Evolutionary conservation across 176 grass and related monocot genomes (phyloP), one percentile per base, ranked within the genome.

Genomic region (Areca catechu): DNA sequence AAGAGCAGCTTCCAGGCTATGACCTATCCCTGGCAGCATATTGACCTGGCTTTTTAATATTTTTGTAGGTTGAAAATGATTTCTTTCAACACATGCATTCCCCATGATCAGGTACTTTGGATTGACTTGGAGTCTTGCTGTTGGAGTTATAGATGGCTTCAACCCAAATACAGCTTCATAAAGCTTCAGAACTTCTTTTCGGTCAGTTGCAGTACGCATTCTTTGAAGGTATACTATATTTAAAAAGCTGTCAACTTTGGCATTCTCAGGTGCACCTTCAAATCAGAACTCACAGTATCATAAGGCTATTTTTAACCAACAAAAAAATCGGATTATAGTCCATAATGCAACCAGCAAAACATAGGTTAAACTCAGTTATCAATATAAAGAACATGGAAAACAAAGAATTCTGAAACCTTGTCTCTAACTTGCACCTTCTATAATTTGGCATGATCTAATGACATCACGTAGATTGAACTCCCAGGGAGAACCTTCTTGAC

Each of bases 401-500:
- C 34, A 43, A 43, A 43, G 7, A 43, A 43, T 9, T 43, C 34
- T 43, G 3, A 43, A 14, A 43, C 7, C 1, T 43, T 43, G 10
- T 43, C 2, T 43, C 34, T 43, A 43, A 14, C 9, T 43, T 21
- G 53, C 43, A 77, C 79, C 67, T 84, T 70, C 55, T 57, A 90
- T 87, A 64, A 96, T 90, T 50, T 87, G 48, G 71, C 91, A 96
- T 20, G 91, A 90, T 56, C 91, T 79, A 51, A 84, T 77, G 62
- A 96, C 89, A 74, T 96, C 91, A 81, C 91, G 91, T 20, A 96
- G 83, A 76, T 96, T 96, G 74, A 96, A 96, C 75, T 96, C 91
- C 91, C 91, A 96, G 34, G 91, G 91, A 68, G 83, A 86, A 48
- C 91, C 91, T 72, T 84, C 77, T 69, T 87, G 85, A 16, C 91